These are phyloP conservation scores for Colletotrichum spaethianum DNA, from an alignment of 2,329 filamentous ascomycete genomes.

Conservation along the genomic window DNA sequence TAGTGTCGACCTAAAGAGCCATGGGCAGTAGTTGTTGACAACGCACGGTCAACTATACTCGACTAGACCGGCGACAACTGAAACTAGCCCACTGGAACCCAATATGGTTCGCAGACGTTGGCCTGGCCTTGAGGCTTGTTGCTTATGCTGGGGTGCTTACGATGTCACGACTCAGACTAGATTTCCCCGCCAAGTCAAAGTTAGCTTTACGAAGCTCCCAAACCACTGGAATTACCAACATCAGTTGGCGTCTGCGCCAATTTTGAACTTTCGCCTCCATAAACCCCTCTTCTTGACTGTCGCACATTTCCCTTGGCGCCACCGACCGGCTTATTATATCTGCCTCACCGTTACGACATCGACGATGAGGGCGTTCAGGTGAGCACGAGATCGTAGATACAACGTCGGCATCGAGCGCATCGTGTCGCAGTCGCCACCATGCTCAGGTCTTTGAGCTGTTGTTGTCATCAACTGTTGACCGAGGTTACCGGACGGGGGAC, in stretches of 20 bases:
- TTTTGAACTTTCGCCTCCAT: not conserved
- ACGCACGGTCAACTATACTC: slow-evolving; percentile 24
- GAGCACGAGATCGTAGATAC: not conserved
- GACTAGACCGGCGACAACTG: slow-evolving; percentile 20
- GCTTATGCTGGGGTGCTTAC: slow-evolving; percentile 4
- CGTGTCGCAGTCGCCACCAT: slow-evolving; percentile 12
- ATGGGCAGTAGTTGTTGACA: slow-evolving; percentile 29
- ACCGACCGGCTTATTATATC: not conserved
- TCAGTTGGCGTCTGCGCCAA: slow-evolving; percentile 16
- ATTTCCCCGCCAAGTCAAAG: slow-evolving; percentile 14
- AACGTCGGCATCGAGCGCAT: slow-evolving; percentile 1
- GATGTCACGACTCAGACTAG: slow-evolving; percentile 18
- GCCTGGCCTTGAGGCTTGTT: slow-evolving; percentile 12
- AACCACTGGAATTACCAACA: slow-evolving; percentile 17
- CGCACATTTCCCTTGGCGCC: slow-evolving; percentile 24
- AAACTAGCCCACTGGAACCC: slow-evolving; percentile 22
- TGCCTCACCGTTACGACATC: slow-evolving; percentile 19
- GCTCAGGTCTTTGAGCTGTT: not conserved
- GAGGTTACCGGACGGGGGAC: slow-evolving; percentile 13
- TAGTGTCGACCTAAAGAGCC: slow-evolving; percentile 29
- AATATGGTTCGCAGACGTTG: slow-evolving; percentile 25
- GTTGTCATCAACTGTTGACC: not conserved
- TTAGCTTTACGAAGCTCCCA: slow-evolving; percentile 7
- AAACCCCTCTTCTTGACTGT: slow-evolving; percentile 34
- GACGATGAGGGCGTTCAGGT: slow-evolving; percentile 3